Base-by-base conservation (phyloP, 768 basidiomycete genomes). In the Podaxis mareebaensis region DNA sequence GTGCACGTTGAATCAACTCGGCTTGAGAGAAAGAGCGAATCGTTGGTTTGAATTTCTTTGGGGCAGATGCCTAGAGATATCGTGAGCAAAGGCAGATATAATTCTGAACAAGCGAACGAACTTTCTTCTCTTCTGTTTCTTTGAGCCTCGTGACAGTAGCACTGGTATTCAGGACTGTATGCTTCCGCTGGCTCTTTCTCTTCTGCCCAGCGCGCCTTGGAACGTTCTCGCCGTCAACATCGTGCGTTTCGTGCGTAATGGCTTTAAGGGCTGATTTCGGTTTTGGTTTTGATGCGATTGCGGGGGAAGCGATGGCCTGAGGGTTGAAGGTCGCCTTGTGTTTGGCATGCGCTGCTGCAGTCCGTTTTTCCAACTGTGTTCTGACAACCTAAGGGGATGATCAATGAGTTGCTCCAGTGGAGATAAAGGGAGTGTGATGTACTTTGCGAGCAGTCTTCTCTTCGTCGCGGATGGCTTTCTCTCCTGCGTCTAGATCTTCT, bases 1-100 rank as follows among this genome's bases (percentile, higher is more conserved):
- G 83, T 0, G 94, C 94, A 6, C 85, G 85, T 2, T 86, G 87
- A 61, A 96, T 90, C 7, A 95, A 83, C 68, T 95, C 91, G n/a
- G 85, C 90, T 69, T 96, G 94, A 0, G 92, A 92, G 49, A 80
- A 83, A 4, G 77, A 72, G 33, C 80, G 86, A 24, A 76, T 79
- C 59, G 78, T 79, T 2, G 74, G 72, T 69, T 86, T 90, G 6
- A 75, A 70, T 68, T 88, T 89, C 76, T 87, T 92, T 1, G 89
- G 85, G 39, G 80, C 77, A 0, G 87, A 78, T 12, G 86, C 84
- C 87, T 88, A 56, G 7, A 38, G 61, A 58, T 15, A 54, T 36
- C 22, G 53, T 53, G 28, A 46, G 20, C 40, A 58, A 44, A 58
- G 10, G 49, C 12, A 55, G 6, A 61, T 4, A 28, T 3, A 22